phyloP scores from a whole-genome alignment of 2,329 filamentous ascomycete genomes.

The Malbranchea cinnamomea region DNA sequence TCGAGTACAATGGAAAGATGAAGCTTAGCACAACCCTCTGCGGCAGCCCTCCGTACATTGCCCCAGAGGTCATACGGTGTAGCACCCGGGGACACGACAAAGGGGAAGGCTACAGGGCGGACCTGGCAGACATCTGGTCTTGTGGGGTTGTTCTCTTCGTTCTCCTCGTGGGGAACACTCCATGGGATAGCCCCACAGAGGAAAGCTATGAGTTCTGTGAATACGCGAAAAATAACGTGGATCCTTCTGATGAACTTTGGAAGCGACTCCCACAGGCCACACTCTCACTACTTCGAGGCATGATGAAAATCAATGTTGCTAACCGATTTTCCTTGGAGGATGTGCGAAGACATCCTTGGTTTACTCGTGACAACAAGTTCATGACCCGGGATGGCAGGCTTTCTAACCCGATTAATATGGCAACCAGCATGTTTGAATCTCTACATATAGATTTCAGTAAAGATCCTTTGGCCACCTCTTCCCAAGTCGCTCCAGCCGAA shows the following conservation, averaged over 20 bases:
- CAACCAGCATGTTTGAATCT: constrained; percentile 88
- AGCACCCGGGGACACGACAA: constrained; percentile 35
- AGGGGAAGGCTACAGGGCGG: constrained; percentile 41
- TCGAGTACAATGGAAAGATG: constrained; percentile 69
- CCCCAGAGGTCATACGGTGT: constrained; percentile 64
- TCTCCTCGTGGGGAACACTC: constrained; percentile 85
- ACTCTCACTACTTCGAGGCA: constrained; percentile 72
- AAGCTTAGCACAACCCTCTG: constrained; percentile 82
- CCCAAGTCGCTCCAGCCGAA: constrained; percentile 20
- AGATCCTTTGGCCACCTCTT: constrained; percentile 36
- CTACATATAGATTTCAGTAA: constrained; percentile 77
- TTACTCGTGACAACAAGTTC: constrained; percentile 65
- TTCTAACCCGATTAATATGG: constrained; percentile 65
- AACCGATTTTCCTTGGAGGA: constrained; percentile 74
- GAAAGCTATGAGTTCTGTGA: constrained; percentile 84
- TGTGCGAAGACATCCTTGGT: constrained; percentile 89
- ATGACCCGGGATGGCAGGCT: constrained; percentile 60
- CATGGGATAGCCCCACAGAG: constrained; percentile 84
- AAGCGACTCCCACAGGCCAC: constrained; percentile 56
- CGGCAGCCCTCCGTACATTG: constrained; percentile 92
- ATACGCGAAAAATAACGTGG: constrained; percentile 65
- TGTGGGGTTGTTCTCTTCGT: constrained; percentile 98
- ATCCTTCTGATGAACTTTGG: constrained; percentile 77
- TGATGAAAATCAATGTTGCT: constrained; percentile 67
- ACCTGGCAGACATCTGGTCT: constrained; percentile 88